These are phyloP conservation scores for Solanum tarijense DNA, from an alignment of 257 asterid species.

Conservation along the genomic window DNA sequence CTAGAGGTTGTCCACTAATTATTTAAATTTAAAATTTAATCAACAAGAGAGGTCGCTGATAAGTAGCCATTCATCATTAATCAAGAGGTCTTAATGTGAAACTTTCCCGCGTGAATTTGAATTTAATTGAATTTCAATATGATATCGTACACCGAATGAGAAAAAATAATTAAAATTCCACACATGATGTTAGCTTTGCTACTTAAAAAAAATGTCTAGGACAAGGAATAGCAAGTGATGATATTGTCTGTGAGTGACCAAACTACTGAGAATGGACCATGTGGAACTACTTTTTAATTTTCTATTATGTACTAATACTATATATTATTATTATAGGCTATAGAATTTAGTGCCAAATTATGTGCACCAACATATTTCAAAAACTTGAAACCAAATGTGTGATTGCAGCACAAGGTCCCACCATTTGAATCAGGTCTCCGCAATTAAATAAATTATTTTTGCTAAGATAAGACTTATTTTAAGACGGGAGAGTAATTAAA, in stretches of 20 bases:
- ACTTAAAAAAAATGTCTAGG: background rate
- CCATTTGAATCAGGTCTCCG: slow-evolving; percentile 3
- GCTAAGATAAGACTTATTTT: too few species aligned
- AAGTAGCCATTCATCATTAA: too few species aligned
- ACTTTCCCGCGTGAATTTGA: too few species aligned
- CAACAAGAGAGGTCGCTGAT: too few species aligned
- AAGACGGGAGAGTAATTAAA: too few species aligned
- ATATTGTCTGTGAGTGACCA: slow-evolving; percentile 3
- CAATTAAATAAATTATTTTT: background rate
- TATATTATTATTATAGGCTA: background rate
- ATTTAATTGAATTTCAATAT: too few species aligned
- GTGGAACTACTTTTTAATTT: background rate
- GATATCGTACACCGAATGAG: too few species aligned
- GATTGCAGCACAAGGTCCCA: slow-evolving; percentile 31
- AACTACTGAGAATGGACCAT: slow-evolving; percentile 10
- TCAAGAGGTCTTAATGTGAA: too few species aligned
- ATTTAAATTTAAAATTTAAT: background rate
- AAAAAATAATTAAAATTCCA: background rate
- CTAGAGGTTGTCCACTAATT: background rate
- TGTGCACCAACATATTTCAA: slow-evolving; percentile 15
- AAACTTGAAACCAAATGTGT: slow-evolving; percentile 1
- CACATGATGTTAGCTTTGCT: background rate
- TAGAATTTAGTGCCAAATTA: slow-evolving; percentile 38
- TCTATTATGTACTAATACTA: background rate
- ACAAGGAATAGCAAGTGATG: background rate